Conservation (phyloP, 2,329 filamentous ascomycete species). For the Cladobotryum protrusum region DNA sequence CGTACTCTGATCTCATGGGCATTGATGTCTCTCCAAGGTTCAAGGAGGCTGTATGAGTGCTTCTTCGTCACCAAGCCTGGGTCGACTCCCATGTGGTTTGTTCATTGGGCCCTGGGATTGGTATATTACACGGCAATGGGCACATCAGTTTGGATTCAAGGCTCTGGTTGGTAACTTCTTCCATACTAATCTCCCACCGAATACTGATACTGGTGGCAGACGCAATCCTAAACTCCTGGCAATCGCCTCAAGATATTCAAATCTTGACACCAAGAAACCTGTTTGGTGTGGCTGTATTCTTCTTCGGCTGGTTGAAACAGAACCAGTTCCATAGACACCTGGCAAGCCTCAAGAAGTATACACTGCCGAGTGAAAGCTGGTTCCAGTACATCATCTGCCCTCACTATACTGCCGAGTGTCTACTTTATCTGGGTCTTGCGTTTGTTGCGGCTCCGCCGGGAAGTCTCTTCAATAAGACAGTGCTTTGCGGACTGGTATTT, state of each 20-base stretch:
- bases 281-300: constrained; percentile 56
- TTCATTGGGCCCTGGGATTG: constrained; percentile 75
- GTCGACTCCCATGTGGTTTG: constrained; percentile 74
- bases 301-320: constrained; percentile 66
- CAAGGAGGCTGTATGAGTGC: constrained; percentile 71
- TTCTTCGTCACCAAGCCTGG: constrained; percentile 53
- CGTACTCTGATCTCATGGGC: constrained; percentile 63
- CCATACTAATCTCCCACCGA: not conserved
- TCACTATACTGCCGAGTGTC: constrained; percentile 85
- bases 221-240: constrained; percentile 23
- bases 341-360: constrained; percentile 71
- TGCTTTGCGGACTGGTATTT: constrained; percentile 65
- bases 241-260: constrained; percentile 13
- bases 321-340: constrained; percentile 67
- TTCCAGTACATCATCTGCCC: constrained; percentile 74
- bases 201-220: not conserved
- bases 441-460: constrained; percentile 66
- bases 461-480: constrained; percentile 61
- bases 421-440: constrained; percentile 75
- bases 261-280: constrained; percentile 20
- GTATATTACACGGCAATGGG: constrained; percentile 69
- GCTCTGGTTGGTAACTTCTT: constrained; percentile 50
- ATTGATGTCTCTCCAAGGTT: constrained; percentile 70
- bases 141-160: constrained; percentile 79
- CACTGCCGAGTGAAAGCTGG: constrained; percentile 64